Conservation (phyloP, 2,329 filamentous ascomycete species). For the Paraphoma chrysanthemicola region DNA sequence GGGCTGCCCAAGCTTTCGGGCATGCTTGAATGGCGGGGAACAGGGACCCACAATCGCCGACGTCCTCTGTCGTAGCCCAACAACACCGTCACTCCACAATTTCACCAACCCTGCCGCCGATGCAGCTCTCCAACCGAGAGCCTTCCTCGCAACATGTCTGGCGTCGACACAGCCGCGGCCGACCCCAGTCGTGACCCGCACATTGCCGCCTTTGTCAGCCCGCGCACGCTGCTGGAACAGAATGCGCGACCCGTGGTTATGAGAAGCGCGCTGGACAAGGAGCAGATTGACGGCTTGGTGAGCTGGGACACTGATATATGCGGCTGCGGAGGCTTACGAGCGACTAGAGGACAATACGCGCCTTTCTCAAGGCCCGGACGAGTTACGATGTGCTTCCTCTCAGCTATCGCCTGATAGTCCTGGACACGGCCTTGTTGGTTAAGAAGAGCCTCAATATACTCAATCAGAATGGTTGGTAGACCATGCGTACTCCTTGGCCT, state of each 20-base stretch:
- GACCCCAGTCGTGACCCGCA: conserved; percentile 20
- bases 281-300: conserved; percentile 81
- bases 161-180: conserved; percentile 38
- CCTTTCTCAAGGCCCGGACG: conserved; percentile 94
- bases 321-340: conserved; percentile 16
- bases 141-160: conserved; percentile 47
- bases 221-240: conserved; percentile 17
- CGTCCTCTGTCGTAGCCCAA: conserved; percentile 1
- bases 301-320: conserved; percentile 39
- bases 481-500: not conserved
- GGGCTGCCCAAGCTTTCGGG: not conserved
- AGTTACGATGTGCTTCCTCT: conserved; percentile 98
- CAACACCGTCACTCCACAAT: conserved; percentile 9
- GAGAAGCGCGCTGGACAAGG: conserved; percentile 67
- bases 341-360: conserved; percentile 77
- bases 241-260: conserved; percentile 53
- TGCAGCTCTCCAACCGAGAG: conserved; percentile 44
- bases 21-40: not conserved
- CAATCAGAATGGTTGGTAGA: conserved; percentile 81
- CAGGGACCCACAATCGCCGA: not conserved
- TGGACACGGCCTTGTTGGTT: conserved; percentile 93
- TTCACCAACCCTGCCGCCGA: conserved; percentile 37
- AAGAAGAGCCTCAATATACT: conserved; percentile 97
- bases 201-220: conserved; percentile 33
- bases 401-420: conserved; percentile 92